Conservation (phyloP, 169 alveolate genomes). For the Amoebophrya sp. region DNA sequence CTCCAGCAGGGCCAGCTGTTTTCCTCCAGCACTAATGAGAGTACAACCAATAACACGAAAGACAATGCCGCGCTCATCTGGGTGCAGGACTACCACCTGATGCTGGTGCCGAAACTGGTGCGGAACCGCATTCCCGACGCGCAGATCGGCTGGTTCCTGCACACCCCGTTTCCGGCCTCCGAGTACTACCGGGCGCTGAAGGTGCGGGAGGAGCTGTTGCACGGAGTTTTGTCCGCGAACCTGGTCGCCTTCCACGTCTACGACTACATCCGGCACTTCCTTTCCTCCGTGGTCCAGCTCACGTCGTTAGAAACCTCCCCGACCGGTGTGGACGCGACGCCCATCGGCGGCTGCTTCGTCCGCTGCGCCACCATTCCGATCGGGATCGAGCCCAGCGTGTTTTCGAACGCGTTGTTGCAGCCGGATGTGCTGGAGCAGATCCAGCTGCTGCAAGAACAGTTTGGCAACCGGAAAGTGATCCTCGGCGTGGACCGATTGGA, state of each 20-base stretch:
- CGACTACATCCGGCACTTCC: constrained; percentile 70
- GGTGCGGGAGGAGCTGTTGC: constrained; percentile 77
- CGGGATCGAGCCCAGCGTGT: constrained; percentile 47
- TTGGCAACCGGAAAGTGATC: constrained; percentile 30
- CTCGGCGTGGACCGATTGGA: constrained; percentile 54
- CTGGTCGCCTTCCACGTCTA: constrained; percentile 66
- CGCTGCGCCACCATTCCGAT: constrained; percentile 51
- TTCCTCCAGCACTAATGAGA: no score
- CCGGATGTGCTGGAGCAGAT: neutral
- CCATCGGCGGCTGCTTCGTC: constrained; percentile 51
- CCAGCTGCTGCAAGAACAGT: constrained; percentile 18
- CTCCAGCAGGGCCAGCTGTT: neutral
- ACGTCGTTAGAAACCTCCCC: constrained; percentile 64
- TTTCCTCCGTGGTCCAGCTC: constrained; percentile 69
- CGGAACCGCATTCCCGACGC: constrained; percentile 38
- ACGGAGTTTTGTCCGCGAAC: constrained; percentile 83
- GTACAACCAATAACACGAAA: neutral
- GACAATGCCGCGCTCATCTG: constrained; percentile 33
- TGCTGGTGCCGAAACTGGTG: constrained; percentile 63
- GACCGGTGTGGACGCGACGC: constrained; percentile 48
- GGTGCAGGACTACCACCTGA: constrained; percentile 56
- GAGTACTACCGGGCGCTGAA: constrained; percentile 78
- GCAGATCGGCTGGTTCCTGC: constrained; percentile 70
- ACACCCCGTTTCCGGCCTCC: constrained; percentile 86
- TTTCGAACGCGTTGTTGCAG: neutral